Evolutionary conservation across 805 yeast species (phyloP).

Genomic region (Kodamaea fukazawae): DNA sequence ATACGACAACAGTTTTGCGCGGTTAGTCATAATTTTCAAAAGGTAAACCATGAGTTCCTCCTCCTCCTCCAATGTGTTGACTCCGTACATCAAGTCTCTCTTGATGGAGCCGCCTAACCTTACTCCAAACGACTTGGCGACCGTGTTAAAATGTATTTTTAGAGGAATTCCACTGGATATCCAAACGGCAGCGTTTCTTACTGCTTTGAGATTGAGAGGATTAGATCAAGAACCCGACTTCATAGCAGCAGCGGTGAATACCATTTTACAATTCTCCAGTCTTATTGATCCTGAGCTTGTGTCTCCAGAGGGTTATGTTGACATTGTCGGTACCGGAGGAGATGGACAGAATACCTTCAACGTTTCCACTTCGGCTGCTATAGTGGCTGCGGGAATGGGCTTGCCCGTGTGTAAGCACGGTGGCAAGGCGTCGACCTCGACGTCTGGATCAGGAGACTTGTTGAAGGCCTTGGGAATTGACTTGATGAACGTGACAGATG

Average conservation of each 20-base stretch:
- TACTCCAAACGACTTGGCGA: constrained; percentile 60
- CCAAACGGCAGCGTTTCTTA: constrained; percentile 75
- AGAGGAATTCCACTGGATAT: constrained; percentile 60
- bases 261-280: constrained; percentile 65
- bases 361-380: constrained; percentile 92
- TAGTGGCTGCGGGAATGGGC: constrained; percentile 88
- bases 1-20: neutral
- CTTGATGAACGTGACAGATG: constrained; percentile 60
- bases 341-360: constrained; percentile 97
- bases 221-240: constrained; percentile 78
- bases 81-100: constrained; percentile 66
- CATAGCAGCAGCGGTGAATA: constrained; percentile 81
- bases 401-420: constrained; percentile 90
- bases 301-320: constrained; percentile 58
- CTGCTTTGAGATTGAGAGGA: constrained; percentile 69
- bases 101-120: constrained; percentile 59
- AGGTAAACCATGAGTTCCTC: constrained; percentile 7
- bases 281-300: constrained; percentile 45
- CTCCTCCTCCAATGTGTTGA: constrained; percentile 30
- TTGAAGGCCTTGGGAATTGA: constrained; percentile 82
- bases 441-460: constrained; percentile 92
- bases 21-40: constrained; percentile 1
- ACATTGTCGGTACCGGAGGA: constrained; percentile 98
- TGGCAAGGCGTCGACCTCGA: constrained; percentile 92
- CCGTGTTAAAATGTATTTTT: constrained; percentile 61